Evolutionary conservation across 1,139 yeast genomes (phyloP), one percentile per base, ranked within the genome.

Genomic region (Protomyces inouyei): DNA sequence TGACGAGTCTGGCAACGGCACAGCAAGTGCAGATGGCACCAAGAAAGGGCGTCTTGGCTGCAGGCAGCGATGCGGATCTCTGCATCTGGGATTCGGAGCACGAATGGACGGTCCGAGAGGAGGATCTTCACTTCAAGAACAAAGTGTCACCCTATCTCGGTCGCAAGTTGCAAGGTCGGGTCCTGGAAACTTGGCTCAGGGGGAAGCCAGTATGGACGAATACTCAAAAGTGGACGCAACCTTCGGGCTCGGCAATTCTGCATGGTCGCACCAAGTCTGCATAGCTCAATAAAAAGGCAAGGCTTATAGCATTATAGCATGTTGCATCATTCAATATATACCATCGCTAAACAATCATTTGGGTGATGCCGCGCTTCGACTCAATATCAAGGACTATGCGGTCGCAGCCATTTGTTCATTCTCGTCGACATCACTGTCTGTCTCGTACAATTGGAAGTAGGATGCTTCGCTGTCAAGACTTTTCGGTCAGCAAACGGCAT

Each of bases 61-160:
- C 79, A 32, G 80, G 80, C 0, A 73, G 73, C 57, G 82, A 79
- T 70, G 82, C 81, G 1, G 82, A 79, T 69, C 60, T 79, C 28
- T 76, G 78, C 3, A 74, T 79, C 45, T 79, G 82, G 82, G 76
- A 78, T 67, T 80, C 80, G n/a, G 72, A 74, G 61, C 73, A 69
- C 38, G 66, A 72, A 59, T 73, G 63, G 63, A 59, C 63, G 1
- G 63, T 59, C 5, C 10, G 16, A 3, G 18, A 52, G 36, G 60
- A 46, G 12, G 60, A 82, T 64, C 81, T 88, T 40, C 83, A 76
- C 70, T 91, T 88, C 79, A 90, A 88, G 71, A 90, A 91, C 77
- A 91, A 90, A 74, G 75, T 89, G 67, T 87, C 96, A 1, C 96
- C 96, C 0, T 91, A 88, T 73, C 81, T 88, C 71, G 95, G 95